Conservation (phyloP, 2,329 filamentous ascomycete species). For the Penicillium rolfsii region DNA sequence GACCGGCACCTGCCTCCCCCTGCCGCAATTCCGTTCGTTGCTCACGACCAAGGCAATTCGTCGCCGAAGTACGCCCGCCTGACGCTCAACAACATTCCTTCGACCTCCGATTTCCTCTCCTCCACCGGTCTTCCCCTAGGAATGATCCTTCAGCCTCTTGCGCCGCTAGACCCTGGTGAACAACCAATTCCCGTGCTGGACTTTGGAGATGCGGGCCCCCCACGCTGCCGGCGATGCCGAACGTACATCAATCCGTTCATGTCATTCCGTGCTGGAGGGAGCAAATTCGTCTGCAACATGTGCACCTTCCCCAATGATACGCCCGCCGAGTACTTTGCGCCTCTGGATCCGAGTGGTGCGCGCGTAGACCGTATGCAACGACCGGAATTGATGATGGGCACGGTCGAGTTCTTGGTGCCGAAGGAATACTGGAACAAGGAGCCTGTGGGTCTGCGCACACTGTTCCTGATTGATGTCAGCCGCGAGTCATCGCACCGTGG, state of each 20-base stretch:
- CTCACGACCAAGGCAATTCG: constrained; percentile 94
- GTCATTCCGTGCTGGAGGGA: constrained; percentile 91
- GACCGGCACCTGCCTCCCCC: constrained; percentile 91
- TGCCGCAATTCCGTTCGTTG: constrained; percentile 83
- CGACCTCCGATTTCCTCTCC: constrained; percentile 75
- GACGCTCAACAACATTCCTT: constrained; percentile 90
- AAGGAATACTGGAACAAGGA: constrained; percentile 99
- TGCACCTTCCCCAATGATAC: constrained; percentile 98
- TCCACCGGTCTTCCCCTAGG: constrained; percentile 85
- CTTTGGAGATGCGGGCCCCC: constrained; percentile 88
- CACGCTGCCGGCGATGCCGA: constrained; percentile 87
- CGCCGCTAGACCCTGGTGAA: constrained; percentile 80
- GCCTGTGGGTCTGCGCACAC: constrained; percentile 81
- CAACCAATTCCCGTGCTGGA: constrained; percentile 87
- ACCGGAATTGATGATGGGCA: constrained; percentile 86
- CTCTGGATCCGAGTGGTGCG: constrained; percentile 82
- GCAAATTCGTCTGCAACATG: constrained; percentile 97
- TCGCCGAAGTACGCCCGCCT: constrained; percentile 92
- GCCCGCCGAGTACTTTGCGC: constrained; percentile 86
- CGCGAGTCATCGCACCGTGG: constrained; percentile 90
- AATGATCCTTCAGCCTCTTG: constrained; percentile 84
- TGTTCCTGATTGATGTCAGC: constrained; percentile 92
- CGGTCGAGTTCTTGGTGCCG: constrained; percentile 93
- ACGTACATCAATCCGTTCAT: constrained; percentile 99
- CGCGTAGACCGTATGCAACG: constrained; percentile 86